Base-by-base conservation (phyloP, 768 basidiomycete genomes). In the Filobasidium wieringae region DNA sequence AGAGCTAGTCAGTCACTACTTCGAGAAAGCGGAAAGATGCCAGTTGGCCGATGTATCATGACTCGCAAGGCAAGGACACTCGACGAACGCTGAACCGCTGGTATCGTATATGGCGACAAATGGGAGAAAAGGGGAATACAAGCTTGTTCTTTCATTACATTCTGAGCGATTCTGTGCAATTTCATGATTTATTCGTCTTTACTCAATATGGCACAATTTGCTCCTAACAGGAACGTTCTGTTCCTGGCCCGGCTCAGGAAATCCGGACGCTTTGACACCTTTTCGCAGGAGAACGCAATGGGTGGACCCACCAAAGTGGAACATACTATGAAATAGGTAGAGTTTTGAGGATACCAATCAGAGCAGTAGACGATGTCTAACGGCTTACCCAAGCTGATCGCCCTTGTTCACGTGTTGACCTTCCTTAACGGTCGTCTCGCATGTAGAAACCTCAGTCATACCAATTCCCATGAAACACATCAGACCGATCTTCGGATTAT, bases 361-460 rank as follows among this genome's bases (percentile, higher is more conserved):
- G 22, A 15, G 37, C 3, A 22, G 37, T 15, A 40, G 37, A 11
- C 11, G 37, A 22, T 40, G 15, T 17, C 17, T 22, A 11, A 40
- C 15, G 43, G 29, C 43, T 47, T 27, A 47, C 43, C 67, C 84
- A 0, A 82, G 58, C 65, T 83, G 70, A 29, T 83, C 79, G 1
- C 84, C 82, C 61, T 79, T 79, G 54, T 70, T 72, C 24, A 84
- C 68, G 36, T 59, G 58, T 30, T 82, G 67, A 0, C 80, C 79
- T 15, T 67, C 73, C 64, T 69, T 70, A 22, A 83, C 82, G 0
- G 72, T 78, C 19, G 78, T 65, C 60, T 79, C 77, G 59, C 79
- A 80, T n/a, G 81, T 83, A 22, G 81, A 84, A 1, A 84, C 77
- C 68, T 84, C 83, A 0, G 75, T 75, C 76, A 85, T 82, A 0